A percentile compares a stretch with the other conserved stretches of the same genome.
These are phyloP conservation scores for Pseudocercospora macadamiae DNA, from an alignment of 2,329 filamentous ascomycete genomes.

Conservation along the genomic window DNA sequence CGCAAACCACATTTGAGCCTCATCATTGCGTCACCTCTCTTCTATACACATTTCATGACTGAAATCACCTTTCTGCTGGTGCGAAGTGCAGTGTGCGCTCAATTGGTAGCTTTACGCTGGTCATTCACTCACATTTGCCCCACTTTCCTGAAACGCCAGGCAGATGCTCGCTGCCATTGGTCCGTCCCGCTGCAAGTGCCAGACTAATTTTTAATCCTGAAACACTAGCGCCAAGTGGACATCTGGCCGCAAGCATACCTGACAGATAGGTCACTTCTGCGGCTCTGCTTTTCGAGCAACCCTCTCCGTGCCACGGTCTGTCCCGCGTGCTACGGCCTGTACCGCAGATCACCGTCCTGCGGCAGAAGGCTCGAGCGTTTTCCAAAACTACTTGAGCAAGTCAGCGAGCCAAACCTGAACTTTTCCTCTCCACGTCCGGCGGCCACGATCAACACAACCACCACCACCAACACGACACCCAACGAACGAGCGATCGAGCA, in stretches of 20 bases:
- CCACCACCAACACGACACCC: background rate
- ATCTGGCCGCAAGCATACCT: too few species aligned
- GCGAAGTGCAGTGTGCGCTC: background rate
- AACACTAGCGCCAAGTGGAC: background rate
- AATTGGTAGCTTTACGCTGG: background rate
- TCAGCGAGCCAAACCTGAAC: background rate
- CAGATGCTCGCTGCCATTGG: background rate
- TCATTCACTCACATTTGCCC: background rate
- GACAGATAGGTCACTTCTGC: too few species aligned
- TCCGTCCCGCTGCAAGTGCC: background rate
- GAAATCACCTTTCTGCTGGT: background rate
- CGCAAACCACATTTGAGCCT: too few species aligned
- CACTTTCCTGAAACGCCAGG: background rate
- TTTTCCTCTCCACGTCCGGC: conserved; percentile 3
- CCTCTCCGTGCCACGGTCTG: too few species aligned
- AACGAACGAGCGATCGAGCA: background rate
- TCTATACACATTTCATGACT: background rate
- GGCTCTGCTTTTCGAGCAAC: too few species aligned
- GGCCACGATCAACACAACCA: background rate
- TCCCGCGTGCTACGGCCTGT: too few species aligned
- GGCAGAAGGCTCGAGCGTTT: background rate
- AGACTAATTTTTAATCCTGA: background rate
- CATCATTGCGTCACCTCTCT: background rate
- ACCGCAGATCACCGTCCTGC: too few species aligned
- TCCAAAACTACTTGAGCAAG: background rate